A percentile compares a stretch with the other conserved stretches of the same genome.
phyloP scores from a whole-genome alignment of 768 basidiomycete genomes.

The Tephrocybe sp. region DNA sequence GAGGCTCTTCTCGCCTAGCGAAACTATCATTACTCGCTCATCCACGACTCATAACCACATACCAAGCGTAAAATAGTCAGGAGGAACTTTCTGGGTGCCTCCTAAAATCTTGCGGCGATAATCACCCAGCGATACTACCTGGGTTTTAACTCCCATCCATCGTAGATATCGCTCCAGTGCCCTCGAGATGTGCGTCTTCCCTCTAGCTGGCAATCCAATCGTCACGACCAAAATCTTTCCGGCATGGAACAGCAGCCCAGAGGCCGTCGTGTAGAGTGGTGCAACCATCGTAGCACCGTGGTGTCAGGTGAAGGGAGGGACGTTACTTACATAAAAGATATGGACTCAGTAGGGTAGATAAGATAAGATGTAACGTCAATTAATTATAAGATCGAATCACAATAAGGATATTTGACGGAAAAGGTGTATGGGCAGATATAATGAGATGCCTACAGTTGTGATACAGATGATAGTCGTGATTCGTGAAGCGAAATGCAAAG shows the following conservation, averaged over 20 bases:
- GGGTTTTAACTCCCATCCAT: conserved; percentile 97
- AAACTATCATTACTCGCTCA: background rate
- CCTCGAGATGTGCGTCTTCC: conserved; percentile 96
- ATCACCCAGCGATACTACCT: conserved; percentile 94
- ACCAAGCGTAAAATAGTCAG: conserved; percentile 92
- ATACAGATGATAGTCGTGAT: no score
- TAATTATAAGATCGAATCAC: no score
- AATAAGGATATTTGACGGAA: no score
- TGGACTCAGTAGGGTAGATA: conserved; percentile 4
- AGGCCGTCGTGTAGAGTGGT: conserved; percentile 93
- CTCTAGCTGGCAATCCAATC: conserved; percentile 90
- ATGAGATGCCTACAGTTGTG: no score
- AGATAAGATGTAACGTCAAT: conserved; percentile 8
- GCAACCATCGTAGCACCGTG: conserved; percentile 67
- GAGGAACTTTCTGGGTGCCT: conserved; percentile 81
- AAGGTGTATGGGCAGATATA: background rate
- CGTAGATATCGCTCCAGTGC: conserved; percentile 95
- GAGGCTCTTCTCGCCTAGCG: conserved; percentile 71
- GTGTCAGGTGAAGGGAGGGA: background rate
- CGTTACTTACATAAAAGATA: background rate
- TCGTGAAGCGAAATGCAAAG: background rate
- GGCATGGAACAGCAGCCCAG: conserved; percentile 85
- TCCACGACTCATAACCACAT: no score
- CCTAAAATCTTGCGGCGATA: conserved; percentile 90
- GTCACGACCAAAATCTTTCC: conserved; percentile 94